A percentile compares a stretch with the other conserved stretches of the same genome.
These are phyloP conservation scores for Metarhizium rileyi DNA, from an alignment of 2,329 filamentous ascomycete species.

Conservation along the genomic window DNA sequence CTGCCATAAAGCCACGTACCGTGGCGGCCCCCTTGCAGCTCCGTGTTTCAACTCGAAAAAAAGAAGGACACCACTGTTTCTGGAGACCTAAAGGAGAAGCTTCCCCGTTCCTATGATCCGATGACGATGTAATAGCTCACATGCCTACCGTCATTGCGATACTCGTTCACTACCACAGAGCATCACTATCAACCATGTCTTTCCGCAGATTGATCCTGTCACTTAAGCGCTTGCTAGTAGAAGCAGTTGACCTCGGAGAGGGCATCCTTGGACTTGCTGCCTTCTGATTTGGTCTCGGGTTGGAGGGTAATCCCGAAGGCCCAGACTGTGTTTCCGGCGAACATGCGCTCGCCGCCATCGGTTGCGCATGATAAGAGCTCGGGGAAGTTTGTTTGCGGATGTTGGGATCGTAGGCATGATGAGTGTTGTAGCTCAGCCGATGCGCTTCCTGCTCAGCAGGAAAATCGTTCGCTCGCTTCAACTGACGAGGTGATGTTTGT, in stretches of 20 bases:
- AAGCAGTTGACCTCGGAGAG: slow-evolving; percentile 8
- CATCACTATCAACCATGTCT: slow-evolving; percentile 12
- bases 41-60: no score
- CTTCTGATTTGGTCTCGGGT: slow-evolving; percentile 16
- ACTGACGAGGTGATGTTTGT: slow-evolving; percentile 24
- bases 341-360: slow-evolving; percentile 10
- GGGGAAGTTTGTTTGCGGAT: slow-evolving; percentile 22
- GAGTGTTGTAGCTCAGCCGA: slow-evolving; percentile 13
- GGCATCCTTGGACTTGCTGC: slow-evolving; percentile 11
- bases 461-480: slow-evolving; percentile 11
- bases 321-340: slow-evolving; percentile 15
- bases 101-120: no score
- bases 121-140: no score
- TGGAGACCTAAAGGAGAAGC: no score
- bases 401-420: slow-evolving; percentile 24
- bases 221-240: slow-evolving; percentile 7
- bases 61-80: no score
- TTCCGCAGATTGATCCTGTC: slow-evolving; percentile 2
- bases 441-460: slow-evolving; percentile 8
- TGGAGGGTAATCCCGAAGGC: slow-evolving; percentile 20
- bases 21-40: no score
- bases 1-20: no score
- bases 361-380: slow-evolving; percentile 11
- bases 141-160: background rate
- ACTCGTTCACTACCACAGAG: slow-evolving; percentile 10